phyloP scores from a whole-genome alignment of 1,139 yeast species.

The Wickerhamiella pararugosa region DNA sequence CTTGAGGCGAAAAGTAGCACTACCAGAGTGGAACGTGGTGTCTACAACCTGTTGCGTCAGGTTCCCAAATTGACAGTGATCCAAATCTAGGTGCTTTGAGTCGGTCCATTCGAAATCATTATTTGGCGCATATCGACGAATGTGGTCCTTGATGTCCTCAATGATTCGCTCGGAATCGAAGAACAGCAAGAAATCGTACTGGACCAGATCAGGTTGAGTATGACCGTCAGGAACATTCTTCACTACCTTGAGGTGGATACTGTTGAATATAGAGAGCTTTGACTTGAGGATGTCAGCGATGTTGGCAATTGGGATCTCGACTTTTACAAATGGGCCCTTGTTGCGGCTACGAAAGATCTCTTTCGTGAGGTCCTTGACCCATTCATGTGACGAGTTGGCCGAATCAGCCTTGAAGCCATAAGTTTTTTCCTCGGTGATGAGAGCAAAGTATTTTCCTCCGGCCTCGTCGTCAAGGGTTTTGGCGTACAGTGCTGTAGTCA shows the following conservation, averaged over 20 bases:
- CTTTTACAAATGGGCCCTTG: conserved; percentile 53
- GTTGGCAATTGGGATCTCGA: conserved; percentile 61
- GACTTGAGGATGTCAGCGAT: conserved; percentile 25
- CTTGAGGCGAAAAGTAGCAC: too few species aligned
- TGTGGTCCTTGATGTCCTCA: too few species aligned
- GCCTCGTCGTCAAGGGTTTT: conserved; percentile 27
- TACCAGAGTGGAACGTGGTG: too few species aligned
- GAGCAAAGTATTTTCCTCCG: conserved; percentile 17
- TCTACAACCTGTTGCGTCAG: too few species aligned
- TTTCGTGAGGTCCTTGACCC: conserved; percentile 66
- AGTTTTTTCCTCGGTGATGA: conserved; percentile 40
- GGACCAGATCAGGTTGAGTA: too few species aligned
- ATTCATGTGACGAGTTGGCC: conserved; percentile 52
- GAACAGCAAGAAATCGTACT: too few species aligned
- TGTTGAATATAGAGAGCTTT: too few species aligned
- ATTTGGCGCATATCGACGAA: too few species aligned
- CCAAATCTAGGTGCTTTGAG: too few species aligned
- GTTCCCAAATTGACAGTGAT: too few species aligned
- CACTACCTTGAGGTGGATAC: background rate
- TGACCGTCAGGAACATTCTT: conserved; percentile 17
- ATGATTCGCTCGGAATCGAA: too few species aligned
- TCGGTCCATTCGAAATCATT: too few species aligned
- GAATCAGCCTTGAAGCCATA: conserved; percentile 65
- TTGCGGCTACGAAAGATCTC: conserved; percentile 63
- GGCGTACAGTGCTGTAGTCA: conserved; percentile 47